phyloP scores from a whole-genome alignment of 768 basidiomycete genomes.

The Hydnomerulius pinastri region DNA sequence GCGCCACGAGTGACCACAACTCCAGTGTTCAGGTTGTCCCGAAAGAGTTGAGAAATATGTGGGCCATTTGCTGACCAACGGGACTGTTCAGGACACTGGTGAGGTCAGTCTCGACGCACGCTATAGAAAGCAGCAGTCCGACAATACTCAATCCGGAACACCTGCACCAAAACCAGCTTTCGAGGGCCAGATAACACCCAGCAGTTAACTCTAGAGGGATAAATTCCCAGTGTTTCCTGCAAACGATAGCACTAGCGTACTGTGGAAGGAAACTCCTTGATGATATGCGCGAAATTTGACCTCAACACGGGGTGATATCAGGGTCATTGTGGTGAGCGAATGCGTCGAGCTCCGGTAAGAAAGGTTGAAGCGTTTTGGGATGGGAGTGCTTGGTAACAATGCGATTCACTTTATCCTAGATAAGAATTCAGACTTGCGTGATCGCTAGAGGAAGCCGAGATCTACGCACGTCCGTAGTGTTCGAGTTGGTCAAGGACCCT shows the following conservation, averaged over 20 bases:
- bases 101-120: constrained; percentile 56
- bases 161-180: too few species aligned
- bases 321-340: constrained; percentile 55
- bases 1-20: constrained; percentile 39
- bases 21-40: constrained; percentile 44
- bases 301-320: constrained; percentile 48
- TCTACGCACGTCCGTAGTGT: constrained; percentile 53
- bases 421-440: neutral
- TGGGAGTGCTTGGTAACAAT: constrained; percentile 46
- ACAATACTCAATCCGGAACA: too few species aligned
- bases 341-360: constrained; percentile 50
- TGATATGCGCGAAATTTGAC: constrained; percentile 19
- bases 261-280: neutral
- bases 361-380: constrained; percentile 48
- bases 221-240: too few species aligned
- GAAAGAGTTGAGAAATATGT: constrained; percentile 48
- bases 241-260: too few species aligned
- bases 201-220: too few species aligned
- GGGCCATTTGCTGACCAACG: constrained; percentile 43
- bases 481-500: constrained; percentile 66
- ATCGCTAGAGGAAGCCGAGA: neutral
- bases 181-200: too few species aligned
- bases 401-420: constrained; percentile 46
- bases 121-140: too few species aligned
- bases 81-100: constrained; percentile 42